Evolutionary conservation across 768 basidiomycete species (phyloP), one percentile per base, ranked within the genome.

Genomic region (Suillus hirtellus): DNA sequence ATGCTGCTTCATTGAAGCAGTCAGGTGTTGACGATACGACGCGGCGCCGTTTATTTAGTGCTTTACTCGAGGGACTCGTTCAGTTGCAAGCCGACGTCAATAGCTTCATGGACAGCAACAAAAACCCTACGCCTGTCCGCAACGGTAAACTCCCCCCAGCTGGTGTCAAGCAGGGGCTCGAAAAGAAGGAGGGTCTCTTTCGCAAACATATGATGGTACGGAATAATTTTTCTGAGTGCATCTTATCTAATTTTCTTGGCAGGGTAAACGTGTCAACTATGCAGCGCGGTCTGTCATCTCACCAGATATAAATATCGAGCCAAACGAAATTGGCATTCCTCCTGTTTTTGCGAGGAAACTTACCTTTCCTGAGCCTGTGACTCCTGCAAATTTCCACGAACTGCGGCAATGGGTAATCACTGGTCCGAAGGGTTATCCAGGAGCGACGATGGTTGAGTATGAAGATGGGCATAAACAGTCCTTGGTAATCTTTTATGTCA

Each of bases 221-320:
- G 44, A 58, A 60, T 59, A 35, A 61, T 7, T 35, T 27, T 61
- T 59, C 46, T 40, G 3, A 59, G 9, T 54, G 10, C 31, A 53
- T 34, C 35, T 31, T 15, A 17, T 47, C 61, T 67, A 17, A 67
- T 31, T 38, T 44, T 31, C 7, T 50, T 60, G 58, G 37, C 63
- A 98, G 96, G 97, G 97, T 11, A 99, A 99, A 81, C 95, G 97
- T 71, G 97, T 99, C 65, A 99, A 99, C 76, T 97, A 96, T 74
- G 96, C 97, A 47, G 97, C 97, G 24, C 95, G 97, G 66, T 99
- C 97, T n/a, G 97, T 99, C 72, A 99, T 99, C 68, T 99, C 97
- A 19, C 97, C 97, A 12, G 97, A 99, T 72, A 92, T 98, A 70
- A 99, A 99, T 76, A 99, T 99, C 68, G 97, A 99, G 76, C 93